These are phyloP conservation scores for Xylaria scruposa DNA, from an alignment of 495 filamentous ascomycete genomes.

Conservation along the genomic window DNA sequence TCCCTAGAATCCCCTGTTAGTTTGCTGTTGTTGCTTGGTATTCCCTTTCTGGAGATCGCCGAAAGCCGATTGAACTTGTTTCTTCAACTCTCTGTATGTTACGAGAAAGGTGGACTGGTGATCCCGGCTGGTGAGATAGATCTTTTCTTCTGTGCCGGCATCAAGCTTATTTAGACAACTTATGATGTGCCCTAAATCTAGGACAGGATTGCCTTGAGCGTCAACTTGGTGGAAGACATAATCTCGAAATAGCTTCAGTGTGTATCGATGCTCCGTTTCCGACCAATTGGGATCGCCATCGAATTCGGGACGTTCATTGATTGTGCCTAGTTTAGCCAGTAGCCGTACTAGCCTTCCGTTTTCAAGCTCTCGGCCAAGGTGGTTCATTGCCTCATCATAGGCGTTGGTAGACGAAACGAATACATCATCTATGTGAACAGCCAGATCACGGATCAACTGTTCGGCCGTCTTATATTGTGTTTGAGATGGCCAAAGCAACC, in stretches of 20 bases:
- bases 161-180: constrained; percentile 89
- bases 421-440: constrained; percentile 74
- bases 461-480: constrained; percentile 71
- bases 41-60: constrained; percentile 72
- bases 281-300: constrained; percentile 79
- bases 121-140: constrained; percentile 84
- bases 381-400: constrained; percentile 60
- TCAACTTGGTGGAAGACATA: constrained; percentile 97
- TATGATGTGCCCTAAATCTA: constrained; percentile 86
- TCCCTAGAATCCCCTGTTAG: constrained; percentile 21
- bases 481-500: constrained; percentile 69
- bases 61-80: constrained; percentile 78
- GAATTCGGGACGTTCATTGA: constrained; percentile 89
- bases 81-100: constrained; percentile 86
- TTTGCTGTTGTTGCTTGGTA: constrained; percentile 32
- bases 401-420: constrained; percentile 65
- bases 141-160: constrained; percentile 84
- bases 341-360: constrained; percentile 87
- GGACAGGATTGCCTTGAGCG: constrained; percentile 74
- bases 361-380: constrained; percentile 82
- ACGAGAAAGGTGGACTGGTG: constrained; percentile 86
- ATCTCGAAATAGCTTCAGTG: constrained; percentile 91
- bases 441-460: constrained; percentile 76
- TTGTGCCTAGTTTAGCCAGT: constrained; percentile 79
- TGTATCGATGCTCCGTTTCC: constrained; percentile 88